These are phyloP conservation scores for Podospora conica DNA, from an alignment of 495 filamentous ascomycete genomes.

Conservation along the genomic window DNA sequence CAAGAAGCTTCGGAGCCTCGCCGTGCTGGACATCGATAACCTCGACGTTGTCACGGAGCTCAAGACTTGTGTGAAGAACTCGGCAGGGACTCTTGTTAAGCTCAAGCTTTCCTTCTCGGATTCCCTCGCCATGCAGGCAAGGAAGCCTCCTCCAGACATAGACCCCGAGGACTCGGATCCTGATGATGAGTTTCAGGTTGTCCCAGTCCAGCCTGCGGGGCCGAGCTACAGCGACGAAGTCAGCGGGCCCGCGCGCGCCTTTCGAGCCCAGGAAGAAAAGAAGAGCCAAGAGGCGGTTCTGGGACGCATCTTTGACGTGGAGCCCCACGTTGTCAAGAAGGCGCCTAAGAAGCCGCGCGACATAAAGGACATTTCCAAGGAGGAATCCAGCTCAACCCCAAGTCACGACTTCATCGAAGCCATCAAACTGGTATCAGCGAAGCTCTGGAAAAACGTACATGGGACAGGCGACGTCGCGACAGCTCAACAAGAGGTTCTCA, in stretches of 20 bases:
- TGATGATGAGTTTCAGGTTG: slow-evolving; percentile 40
- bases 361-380: slow-evolving; percentile 25
- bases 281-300: slow-evolving; percentile 50
- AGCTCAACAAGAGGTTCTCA: slow-evolving; percentile 34
- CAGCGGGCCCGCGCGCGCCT: slow-evolving; percentile 32
- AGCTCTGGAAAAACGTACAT: slow-evolving; percentile 31
- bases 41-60: slow-evolving; percentile 52
- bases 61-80: slow-evolving; percentile 45
- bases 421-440: slow-evolving; percentile 32
- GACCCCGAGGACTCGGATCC: slow-evolving; percentile 48
- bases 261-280: slow-evolving; percentile 43
- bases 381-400: slow-evolving; percentile 18
- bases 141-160: slow-evolving; percentile 43
- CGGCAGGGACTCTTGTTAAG: slow-evolving; percentile 43
- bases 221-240: slow-evolving; percentile 22
- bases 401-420: slow-evolving; percentile 37
- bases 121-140: slow-evolving; percentile 41
- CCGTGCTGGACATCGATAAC: slow-evolving; percentile 51
- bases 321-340: slow-evolving; percentile 28
- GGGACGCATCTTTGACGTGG: slow-evolving; percentile 48
- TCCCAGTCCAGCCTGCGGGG: slow-evolving; percentile 16
- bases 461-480: slow-evolving; percentile 21
- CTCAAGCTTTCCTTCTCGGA: slow-evolving; percentile 55
- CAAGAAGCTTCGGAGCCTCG: slow-evolving; percentile 45
- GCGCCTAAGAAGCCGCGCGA: slow-evolving; percentile 20